A percentile compares a stretch with the other conserved stretches of the same genome.
These are phyloP conservation scores for Starmerella scarabaei DNA, from an alignment of 805 yeast species.

Conservation along the genomic window DNA sequence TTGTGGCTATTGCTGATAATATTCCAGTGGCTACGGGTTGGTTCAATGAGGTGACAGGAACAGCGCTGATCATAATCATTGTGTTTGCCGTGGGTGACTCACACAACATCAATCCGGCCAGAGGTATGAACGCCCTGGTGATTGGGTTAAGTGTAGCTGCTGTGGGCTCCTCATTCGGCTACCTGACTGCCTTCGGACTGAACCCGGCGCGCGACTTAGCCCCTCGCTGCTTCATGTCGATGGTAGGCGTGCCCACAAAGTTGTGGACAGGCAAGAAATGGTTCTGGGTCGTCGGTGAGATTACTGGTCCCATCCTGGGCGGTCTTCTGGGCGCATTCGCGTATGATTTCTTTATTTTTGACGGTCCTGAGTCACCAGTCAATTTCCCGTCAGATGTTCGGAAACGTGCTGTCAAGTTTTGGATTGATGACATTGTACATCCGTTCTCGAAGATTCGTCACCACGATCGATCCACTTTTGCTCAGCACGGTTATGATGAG, in stretches of 20 bases:
- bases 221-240: constrained; percentile 38
- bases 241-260: constrained; percentile 36
- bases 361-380: constrained; percentile 41
- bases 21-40: constrained; percentile 30
- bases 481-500: neutral
- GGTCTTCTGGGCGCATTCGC: constrained; percentile 36
- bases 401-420: constrained; percentile 1
- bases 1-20: neutral
- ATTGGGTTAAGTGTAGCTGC: constrained; percentile 35
- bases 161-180: constrained; percentile 38
- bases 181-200: constrained; percentile 43
- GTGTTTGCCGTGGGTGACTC: constrained; percentile 42
- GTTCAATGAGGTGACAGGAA: constrained; percentile 35
- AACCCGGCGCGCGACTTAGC: constrained; percentile 45
- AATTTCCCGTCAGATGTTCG: constrained; percentile 24
- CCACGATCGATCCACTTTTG: neutral
- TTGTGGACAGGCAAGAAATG: constrained; percentile 26
- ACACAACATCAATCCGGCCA: constrained; percentile 33
- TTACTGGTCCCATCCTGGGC: constrained; percentile 40
- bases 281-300: constrained; percentile 23
- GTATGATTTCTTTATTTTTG: constrained; percentile 40
- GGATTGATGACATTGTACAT: neutral
- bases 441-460: neutral
- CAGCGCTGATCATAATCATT: constrained; percentile 36
- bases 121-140: constrained; percentile 37